Evolutionary conservation across 2,329 filamentous ascomycete species (phyloP).

Genomic region (Alternaria metachromatica): DNA sequence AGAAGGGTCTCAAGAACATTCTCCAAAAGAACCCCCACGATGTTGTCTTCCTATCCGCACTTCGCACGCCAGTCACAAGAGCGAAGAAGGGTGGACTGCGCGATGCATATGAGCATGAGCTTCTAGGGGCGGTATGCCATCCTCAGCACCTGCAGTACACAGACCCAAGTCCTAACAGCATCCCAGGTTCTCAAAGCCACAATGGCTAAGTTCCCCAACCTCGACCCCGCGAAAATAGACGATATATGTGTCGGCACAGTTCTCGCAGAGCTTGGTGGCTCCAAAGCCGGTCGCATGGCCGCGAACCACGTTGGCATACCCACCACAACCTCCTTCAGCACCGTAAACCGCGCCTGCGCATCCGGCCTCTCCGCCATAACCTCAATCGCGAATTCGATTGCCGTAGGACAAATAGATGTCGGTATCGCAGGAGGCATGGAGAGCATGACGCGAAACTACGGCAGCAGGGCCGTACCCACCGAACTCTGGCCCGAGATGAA

Average conservation of each 20-base stretch:
- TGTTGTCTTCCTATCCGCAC: constrained; percentile 86
- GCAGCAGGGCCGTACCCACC: constrained; percentile 79
- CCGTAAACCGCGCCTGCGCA: constrained; percentile 86
- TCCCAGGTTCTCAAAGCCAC: constrained; percentile 67
- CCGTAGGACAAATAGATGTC: constrained; percentile 71
- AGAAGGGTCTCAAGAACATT: constrained; percentile 74
- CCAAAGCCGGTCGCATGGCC: constrained; percentile 90
- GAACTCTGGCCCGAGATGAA: constrained; percentile 78
- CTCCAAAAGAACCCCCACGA: constrained; percentile 81
- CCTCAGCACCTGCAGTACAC: constrained; percentile 49
- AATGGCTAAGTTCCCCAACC: constrained; percentile 72
- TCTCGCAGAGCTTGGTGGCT: constrained; percentile 86
- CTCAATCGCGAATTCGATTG: constrained; percentile 74
- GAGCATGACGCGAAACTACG: constrained; percentile 95
- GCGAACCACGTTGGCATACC: constrained; percentile 83
- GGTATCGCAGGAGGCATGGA: constrained; percentile 93
- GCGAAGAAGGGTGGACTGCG: constrained; percentile 84
- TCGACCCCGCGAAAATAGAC: constrained; percentile 72
- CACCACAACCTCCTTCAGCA: constrained; percentile 77
- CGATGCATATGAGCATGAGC: constrained; percentile 88
- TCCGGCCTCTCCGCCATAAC: constrained; percentile 80
- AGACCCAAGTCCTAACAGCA: constrained; percentile 6
- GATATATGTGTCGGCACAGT: constrained; percentile 90
- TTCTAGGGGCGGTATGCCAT: constrained; percentile 67
- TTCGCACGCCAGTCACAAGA: constrained; percentile 85